Base-by-base conservation (phyloP, 768 basidiomycete genomes). In the Boletus patriciae region DNA sequence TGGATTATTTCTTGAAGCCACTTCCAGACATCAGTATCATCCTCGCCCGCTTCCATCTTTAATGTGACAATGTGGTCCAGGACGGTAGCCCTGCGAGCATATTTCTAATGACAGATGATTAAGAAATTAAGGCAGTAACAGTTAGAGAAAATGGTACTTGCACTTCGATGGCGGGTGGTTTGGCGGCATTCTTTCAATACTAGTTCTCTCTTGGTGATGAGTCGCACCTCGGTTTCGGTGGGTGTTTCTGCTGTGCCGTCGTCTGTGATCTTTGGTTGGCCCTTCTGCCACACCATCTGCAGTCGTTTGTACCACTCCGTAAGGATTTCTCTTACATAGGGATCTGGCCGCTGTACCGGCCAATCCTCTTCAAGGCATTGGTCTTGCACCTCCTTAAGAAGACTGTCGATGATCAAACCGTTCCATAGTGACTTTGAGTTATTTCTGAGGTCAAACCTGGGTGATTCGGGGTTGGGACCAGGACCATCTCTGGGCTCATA, bases 1-100 rank as follows among this genome's bases (percentile, higher is more conserved):
- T 38, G 5, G n/a, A 62, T 9, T 6, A 59, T 19, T 1, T 13
- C 6, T 4, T 57, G 31, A 4, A 62, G 44, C 61, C 58, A 62
- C 3, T 34, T n/a, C 52, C 58, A 62, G 41, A 36, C 34, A 23
- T 49, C 11, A 8, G 16, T 6, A 41, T 50, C n/a, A 19, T 41
- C 12, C 2, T 41, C 19, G 8, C 7, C 7, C 6, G 1, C 27
- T 21, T 50, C 40, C 1, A 2, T 21, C 27, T 50, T 50, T 3
- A 41, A 11, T 31, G 41, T 16, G 27, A 45, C 5, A 5, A 45
- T 45, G 18, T 45, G 44, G 18, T 45, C 11, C 6, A 45, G 44
- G 18, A 45, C 10, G 9, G 27, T 15, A 11, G 27, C 18, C 18
- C 44, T 45, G 7, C 11, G 6, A 29, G 44, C 11, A 3, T 45